These are phyloP conservation scores for Lepidium sativum DNA, from an alignment of 345 rosid genomes.

Conservation along the genomic window DNA sequence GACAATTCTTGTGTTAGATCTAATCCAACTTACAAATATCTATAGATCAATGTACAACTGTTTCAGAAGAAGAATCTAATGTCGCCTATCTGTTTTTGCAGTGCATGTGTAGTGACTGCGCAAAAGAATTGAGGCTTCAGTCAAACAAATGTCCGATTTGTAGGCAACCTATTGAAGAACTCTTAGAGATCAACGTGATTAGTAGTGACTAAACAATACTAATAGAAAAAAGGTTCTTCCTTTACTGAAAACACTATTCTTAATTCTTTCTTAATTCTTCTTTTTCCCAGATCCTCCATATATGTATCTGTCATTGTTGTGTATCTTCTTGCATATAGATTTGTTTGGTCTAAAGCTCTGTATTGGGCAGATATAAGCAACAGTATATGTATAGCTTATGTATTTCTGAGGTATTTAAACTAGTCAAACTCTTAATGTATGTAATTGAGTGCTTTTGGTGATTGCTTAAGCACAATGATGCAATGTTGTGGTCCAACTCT, in stretches of 20 bases:
- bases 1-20: not conserved
- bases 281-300: not conserved
- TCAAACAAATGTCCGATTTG: slow-evolving; percentile 92
- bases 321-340: not conserved
- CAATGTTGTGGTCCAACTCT: slow-evolving; percentile 3
- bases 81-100: slow-evolving; percentile 23
- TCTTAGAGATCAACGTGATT: slow-evolving; percentile 69
- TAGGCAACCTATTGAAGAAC: slow-evolving; percentile 76
- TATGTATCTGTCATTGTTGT: not conserved
- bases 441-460: slow-evolving; percentile 3
- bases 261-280: slow-evolving; percentile 9
- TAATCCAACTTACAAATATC: not conserved
- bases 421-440: not conserved
- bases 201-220: slow-evolving; percentile 27
- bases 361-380: not conserved
- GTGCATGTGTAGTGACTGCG: slow-evolving; percentile 87
- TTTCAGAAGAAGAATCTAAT: not conserved
- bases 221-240: slow-evolving; percentile 7
- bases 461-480: not conserved
- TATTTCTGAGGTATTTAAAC: too few relatives aligned
- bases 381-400: slow-evolving; percentile 6
- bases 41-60: not conserved
- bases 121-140: slow-evolving; percentile 67
- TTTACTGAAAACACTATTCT: slow-evolving; percentile 16
- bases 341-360: slow-evolving; percentile 4